These are phyloP conservation scores for Xylariaceae sp. DNA, from an alignment of 2,329 filamentous ascomycete species.

Conservation along the genomic window DNA sequence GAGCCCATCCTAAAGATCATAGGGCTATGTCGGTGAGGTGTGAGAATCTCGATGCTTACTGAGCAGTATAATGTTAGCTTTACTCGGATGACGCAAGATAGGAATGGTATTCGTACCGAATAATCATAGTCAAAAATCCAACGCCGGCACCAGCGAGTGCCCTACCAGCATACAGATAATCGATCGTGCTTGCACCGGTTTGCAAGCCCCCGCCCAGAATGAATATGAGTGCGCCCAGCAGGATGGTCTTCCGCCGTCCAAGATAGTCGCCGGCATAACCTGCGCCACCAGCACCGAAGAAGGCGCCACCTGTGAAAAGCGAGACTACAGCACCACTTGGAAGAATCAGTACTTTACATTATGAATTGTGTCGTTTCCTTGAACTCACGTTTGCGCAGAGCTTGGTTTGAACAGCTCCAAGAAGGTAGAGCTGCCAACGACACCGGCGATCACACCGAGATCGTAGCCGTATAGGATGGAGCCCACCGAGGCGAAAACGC, in stretches of 20 bases:
- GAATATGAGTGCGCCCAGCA: constrained; percentile 69
- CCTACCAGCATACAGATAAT: constrained; percentile 68
- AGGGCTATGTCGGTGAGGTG: too few species aligned
- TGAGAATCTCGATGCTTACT: constrained; percentile 5
- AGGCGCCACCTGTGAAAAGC: constrained; percentile 70
- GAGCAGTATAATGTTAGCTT: constrained; percentile 1
- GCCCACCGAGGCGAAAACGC: constrained; percentile 55
- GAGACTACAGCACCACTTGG: constrained; percentile 68
- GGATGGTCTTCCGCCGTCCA: constrained; percentile 65
- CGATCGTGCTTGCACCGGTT: constrained; percentile 58
- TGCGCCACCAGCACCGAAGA: constrained; percentile 59
- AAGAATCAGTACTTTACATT: constrained; percentile 2
- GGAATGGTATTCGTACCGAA: constrained; percentile 32
- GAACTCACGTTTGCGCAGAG: constrained; percentile 36
- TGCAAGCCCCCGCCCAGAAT: constrained; percentile 70
- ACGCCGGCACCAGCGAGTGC: constrained; percentile 65
- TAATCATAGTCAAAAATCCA: constrained; percentile 41
- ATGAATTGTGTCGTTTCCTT: not conserved
- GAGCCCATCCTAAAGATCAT: too few species aligned
- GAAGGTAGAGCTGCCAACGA: constrained; percentile 49
- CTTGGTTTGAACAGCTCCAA: constrained; percentile 38
- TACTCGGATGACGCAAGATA: not conserved
- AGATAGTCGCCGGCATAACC: constrained; percentile 57
- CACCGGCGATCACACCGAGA: constrained; percentile 51
- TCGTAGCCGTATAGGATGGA: constrained; percentile 56